phyloP scores from a whole-genome alignment of 208 protist species.

The Angomonas desouzai region DNA sequence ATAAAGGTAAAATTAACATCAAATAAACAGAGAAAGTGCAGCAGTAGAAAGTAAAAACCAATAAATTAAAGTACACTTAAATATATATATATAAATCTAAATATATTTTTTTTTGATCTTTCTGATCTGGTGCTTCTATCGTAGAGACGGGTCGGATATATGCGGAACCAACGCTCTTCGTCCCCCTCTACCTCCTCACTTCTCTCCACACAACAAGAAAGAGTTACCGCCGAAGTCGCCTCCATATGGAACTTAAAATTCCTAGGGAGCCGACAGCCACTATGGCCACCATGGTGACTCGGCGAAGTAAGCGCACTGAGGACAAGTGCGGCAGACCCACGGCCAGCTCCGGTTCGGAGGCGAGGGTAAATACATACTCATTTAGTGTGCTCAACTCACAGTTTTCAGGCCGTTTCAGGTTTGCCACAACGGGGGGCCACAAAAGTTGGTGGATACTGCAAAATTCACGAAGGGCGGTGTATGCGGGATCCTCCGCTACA shows the following conservation, averaged over 20 bases:
- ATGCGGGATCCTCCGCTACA: background rate
- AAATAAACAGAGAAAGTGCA: too few relatives aligned
- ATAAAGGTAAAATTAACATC: too few relatives aligned
- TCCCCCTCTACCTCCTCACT: too few relatives aligned
- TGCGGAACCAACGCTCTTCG: too few relatives aligned
- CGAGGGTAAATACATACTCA: conserved; percentile 76
- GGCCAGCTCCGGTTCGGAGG: conserved; percentile 65
- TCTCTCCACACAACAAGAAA: too few relatives aligned
- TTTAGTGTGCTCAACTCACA: conserved; percentile 54
- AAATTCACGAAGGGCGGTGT: background rate
- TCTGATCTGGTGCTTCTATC: too few relatives aligned
- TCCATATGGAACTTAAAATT: conserved; percentile 1
- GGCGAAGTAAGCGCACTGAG: conserved; percentile 44
- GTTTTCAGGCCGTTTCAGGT: conserved; percentile 45
- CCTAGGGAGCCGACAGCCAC: conserved; percentile 25
- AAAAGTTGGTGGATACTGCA: conserved; percentile 24
- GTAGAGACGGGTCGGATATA: too few relatives aligned
- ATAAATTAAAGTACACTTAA: too few relatives aligned
- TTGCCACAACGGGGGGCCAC: conserved; percentile 80
- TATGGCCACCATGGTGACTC: conserved; percentile 53
- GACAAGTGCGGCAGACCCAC: conserved; percentile 62
- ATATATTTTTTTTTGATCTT: too few relatives aligned
- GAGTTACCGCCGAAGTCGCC: background rate
- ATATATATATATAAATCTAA: too few relatives aligned
- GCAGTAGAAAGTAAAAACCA: too few relatives aligned